phyloP scores from a whole-genome alignment of 495 filamentous ascomycete genomes.

The Chlorociboria aeruginascens region DNA sequence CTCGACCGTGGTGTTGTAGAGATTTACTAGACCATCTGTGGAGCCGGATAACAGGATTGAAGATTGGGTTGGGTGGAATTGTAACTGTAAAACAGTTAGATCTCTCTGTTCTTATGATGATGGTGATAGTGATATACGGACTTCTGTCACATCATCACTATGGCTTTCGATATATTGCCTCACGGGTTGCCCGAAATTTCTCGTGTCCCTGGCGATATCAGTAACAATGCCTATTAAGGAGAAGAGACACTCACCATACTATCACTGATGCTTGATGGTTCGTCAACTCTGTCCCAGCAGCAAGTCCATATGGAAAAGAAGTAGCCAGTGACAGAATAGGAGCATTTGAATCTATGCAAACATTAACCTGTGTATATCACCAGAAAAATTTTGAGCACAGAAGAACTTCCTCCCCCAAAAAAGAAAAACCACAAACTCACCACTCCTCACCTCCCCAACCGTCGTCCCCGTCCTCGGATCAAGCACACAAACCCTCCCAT shows the following conservation, averaged over 20 bases:
- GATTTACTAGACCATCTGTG: slow-evolving; percentile 83
- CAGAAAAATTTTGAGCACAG: background rate
- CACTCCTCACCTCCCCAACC: slow-evolving; percentile 16
- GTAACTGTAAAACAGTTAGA: slow-evolving; percentile 34
- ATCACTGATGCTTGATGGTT: slow-evolving; percentile 60
- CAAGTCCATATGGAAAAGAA: slow-evolving; percentile 45
- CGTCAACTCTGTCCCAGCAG: slow-evolving; percentile 67
- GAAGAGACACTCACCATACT: slow-evolving; percentile 46
- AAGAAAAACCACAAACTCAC: slow-evolving; percentile 22
- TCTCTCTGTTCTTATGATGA: too few relatives aligned
- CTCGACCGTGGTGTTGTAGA: slow-evolving; percentile 61
- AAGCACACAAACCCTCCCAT: slow-evolving; percentile 46
- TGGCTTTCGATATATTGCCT: slow-evolving; percentile 72
- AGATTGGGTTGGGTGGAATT: slow-evolving; percentile 54
- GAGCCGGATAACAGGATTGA: slow-evolving; percentile 69
- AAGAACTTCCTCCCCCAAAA: background rate
- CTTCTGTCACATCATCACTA: slow-evolving; percentile 84
- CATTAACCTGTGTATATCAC: background rate
- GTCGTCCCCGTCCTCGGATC: slow-evolving; percentile 33
- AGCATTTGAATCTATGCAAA: slow-evolving; percentile 14
- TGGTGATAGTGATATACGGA: slow-evolving; percentile 21
- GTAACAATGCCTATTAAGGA: background rate
- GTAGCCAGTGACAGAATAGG: slow-evolving; percentile 61
- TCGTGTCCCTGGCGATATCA: slow-evolving; percentile 15
- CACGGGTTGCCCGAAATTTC: slow-evolving; percentile 20